A percentile compares a stretch with the other conserved stretches of the same genome.
Conservation (phyloP, 2,329 filamentous ascomycete genomes). For the Colletotrichum falcatum region DNA sequence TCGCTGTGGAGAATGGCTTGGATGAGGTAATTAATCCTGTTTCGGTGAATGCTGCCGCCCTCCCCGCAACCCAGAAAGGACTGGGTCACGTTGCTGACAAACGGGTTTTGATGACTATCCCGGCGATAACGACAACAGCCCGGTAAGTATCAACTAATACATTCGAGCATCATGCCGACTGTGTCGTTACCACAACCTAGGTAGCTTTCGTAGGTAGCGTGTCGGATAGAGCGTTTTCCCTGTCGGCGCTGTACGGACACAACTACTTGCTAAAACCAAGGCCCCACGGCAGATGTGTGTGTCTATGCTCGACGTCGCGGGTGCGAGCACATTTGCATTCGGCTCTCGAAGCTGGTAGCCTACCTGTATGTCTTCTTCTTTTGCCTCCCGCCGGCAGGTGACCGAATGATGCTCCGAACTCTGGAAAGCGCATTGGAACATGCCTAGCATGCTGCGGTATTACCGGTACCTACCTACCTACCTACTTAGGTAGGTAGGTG, state of each 20-base stretch:
- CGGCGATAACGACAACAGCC: neutral
- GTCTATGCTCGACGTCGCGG: neutral
- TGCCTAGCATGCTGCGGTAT: neutral
- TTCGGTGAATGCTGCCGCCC: neutral
- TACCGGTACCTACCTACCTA: too few relatives aligned
- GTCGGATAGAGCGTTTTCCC: conserved; percentile 2
- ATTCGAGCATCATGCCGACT: neutral
- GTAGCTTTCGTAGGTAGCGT: conserved; percentile 2
- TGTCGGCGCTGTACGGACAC: conserved; percentile 26
- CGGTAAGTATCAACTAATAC: too few relatives aligned
- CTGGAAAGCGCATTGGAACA: neutral
- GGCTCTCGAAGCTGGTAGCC: neutral
- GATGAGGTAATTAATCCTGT: conserved; percentile 34
- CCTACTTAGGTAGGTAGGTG: too few relatives aligned
- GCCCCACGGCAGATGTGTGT: conserved; percentile 17
- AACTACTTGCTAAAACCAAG: conserved; percentile 22
- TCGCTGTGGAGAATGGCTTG: conserved; percentile 17
- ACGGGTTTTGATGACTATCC: conserved; percentile 16
- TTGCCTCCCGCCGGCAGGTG: neutral
- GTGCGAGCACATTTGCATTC: too few relatives aligned
- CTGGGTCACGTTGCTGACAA: conserved; percentile 33
- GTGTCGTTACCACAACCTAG: neutral
- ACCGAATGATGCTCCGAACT: neutral
- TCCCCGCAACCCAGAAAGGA: neutral
- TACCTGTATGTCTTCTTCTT: neutral